Conservation (phyloP, 805 yeast species). For the Wilhelminamyces savonicus region DNA sequence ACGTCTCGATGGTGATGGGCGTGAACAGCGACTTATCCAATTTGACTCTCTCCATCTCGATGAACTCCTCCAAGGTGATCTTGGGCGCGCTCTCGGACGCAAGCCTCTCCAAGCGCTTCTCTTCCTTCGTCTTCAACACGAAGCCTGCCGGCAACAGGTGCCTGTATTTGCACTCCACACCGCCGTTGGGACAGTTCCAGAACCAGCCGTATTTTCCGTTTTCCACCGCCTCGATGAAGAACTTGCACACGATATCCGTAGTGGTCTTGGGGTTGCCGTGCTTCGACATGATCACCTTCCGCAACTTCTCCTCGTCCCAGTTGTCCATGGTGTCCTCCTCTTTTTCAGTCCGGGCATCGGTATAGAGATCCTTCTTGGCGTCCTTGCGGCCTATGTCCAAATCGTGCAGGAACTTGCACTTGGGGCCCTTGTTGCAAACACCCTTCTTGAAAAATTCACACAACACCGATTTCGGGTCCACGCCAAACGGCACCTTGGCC, state of each 20-base stretch:
- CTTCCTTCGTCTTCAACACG: slow-evolving; percentile 94
- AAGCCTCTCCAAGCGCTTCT: slow-evolving; percentile 78
- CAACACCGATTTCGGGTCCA: slow-evolving; percentile 89
- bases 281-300: slow-evolving; percentile 79
- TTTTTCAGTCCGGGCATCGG: slow-evolving; percentile 74
- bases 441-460: slow-evolving; percentile 84
- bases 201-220: slow-evolving; percentile 98
- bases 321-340: slow-evolving; percentile 86
- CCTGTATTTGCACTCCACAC: slow-evolving; percentile 85
- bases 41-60: slow-evolving; percentile 86
- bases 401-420: slow-evolving; percentile 93
- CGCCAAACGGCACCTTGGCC: slow-evolving; percentile 93
- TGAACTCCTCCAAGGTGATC: slow-evolving; percentile 91
- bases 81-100: slow-evolving; percentile 81
- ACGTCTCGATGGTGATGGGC: slow-evolving; percentile 79
- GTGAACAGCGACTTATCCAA: slow-evolving; percentile 71
- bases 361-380: slow-evolving; percentile 85
- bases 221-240: slow-evolving; percentile 93
- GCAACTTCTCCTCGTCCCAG: slow-evolving; percentile 95
- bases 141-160: slow-evolving; percentile 97
- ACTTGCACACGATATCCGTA: slow-evolving; percentile 91
- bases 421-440: slow-evolving; percentile 79
- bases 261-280: slow-evolving; percentile 94
- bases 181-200: slow-evolving; percentile 96
- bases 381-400: slow-evolving; percentile 78